Base-by-base conservation (phyloP, 1,139 yeast species). In the Scheffersomyces parashehatae region DNA sequence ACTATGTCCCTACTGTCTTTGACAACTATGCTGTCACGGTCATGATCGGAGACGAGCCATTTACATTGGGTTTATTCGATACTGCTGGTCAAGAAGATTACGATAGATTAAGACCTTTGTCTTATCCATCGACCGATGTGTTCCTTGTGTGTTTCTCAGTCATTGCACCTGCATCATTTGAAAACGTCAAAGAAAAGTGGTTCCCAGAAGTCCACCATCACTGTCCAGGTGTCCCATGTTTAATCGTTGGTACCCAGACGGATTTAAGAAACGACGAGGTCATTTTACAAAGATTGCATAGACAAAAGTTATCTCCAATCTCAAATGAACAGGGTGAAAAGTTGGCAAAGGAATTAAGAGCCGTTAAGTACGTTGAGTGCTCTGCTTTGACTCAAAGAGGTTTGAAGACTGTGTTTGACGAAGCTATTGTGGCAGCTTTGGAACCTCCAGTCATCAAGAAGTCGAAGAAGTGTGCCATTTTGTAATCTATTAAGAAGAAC, bases 11-110 rank as follows among this genome's bases (percentile, higher is more conserved):
- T 43, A 91, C 98, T 0, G 95, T 88, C 56, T 90, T 90, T 59
- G 98, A 93, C 67, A 93, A 93, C 73, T 93, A 93, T 65, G 98
- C 98, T 10, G 99, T 93, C 42, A 91, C 98, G 2, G 98, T 93
- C 44, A 91, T 93, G 89, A 93, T 93, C 64, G 98, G 97, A 41
- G 98, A 91, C 64, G 98, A 91, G 69, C 98, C 98, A 37, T 91
- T 89, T 68, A 93, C 97, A 16, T 81, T 93, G 59, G 98, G 98
- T 12, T 75, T 93, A 51, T 93, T 91, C 64, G 99, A 93, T 73
- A 93, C 99, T 37, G 98, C 99, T 15, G 99, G 99, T 37, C 99
- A 93, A 75, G 98, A 91, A 78, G 98, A 93, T 75, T 93, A 93
- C 67, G 99, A 93, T 70, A 81, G 99, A 64, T 76, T 93, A 64